These are phyloP conservation scores for Torulaspora indica DNA, from an alignment of 805 yeast genomes.

Conservation along the genomic window DNA sequence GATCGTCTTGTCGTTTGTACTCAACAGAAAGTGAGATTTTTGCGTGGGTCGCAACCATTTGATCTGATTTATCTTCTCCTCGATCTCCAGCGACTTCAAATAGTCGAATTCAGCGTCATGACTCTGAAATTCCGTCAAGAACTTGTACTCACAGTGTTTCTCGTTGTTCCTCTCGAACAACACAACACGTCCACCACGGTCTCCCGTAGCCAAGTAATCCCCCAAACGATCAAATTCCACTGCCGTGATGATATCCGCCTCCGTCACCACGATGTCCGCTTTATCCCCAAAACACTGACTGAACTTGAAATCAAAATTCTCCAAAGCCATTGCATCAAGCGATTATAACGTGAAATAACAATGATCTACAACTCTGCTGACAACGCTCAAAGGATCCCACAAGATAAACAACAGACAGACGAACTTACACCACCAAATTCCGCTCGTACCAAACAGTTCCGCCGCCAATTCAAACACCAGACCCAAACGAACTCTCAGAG, in stretches of 20 bases:
- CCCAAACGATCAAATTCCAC: conserved; percentile 96
- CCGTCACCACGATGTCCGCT: conserved; percentile 94
- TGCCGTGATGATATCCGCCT: conserved; percentile 94
- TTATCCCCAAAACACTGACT: conserved; percentile 99
- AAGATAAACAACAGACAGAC: background rate
- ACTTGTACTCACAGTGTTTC: conserved; percentile 83
- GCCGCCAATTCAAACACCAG: too few relatives aligned
- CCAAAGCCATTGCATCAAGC: conserved; percentile 29
- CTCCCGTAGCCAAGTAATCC: conserved; percentile 95
- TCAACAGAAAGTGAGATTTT: conserved; percentile 81
- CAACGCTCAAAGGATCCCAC: background rate
- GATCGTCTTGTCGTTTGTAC: conserved; percentile 97
- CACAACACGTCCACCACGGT: conserved; percentile 96
- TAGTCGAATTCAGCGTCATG: conserved; percentile 99
- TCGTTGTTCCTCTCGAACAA: conserved; percentile 83
- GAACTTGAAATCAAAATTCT: conserved; percentile 53
- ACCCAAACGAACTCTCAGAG: too few relatives aligned
- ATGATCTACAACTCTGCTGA: background rate
- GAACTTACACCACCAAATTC: too few relatives aligned
- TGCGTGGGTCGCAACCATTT: conserved; percentile 90
- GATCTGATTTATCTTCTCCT: conserved; percentile 95
- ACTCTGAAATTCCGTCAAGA: conserved; percentile 93
- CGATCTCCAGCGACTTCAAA: conserved; percentile 90
- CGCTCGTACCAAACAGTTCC: too few relatives aligned
- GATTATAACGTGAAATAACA: background rate